phyloP scores from a whole-genome alignment of 1,139 yeast genomes.

The Saccharomyces pastorianus region DNA sequence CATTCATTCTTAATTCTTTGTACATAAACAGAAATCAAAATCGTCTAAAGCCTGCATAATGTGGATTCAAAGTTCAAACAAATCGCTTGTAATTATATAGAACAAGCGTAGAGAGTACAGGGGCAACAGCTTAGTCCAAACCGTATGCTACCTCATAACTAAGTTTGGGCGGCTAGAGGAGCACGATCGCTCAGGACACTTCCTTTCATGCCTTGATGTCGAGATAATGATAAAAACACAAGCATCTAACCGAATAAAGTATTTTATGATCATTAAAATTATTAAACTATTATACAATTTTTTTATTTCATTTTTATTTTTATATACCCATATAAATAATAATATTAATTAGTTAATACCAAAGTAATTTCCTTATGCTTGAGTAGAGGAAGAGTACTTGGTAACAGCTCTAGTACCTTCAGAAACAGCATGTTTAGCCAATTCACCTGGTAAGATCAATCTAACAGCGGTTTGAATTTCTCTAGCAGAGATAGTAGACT shows the following conservation, averaged over 20 bases:
- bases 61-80: too few species aligned
- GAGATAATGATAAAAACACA: not conserved
- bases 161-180: too few species aligned
- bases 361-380: constrained; percentile 17
- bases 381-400: constrained; percentile 82
- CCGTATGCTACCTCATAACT: too few species aligned
- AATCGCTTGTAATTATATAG: too few species aligned
- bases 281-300: constrained; percentile 2
- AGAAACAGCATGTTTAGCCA: constrained; percentile 98
- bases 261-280: not conserved
- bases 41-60: too few species aligned
- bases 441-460: constrained; percentile 98
- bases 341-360: not conserved
- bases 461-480: constrained; percentile 99
- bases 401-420: constrained; percentile 99
- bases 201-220: not conserved
- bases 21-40: too few species aligned
- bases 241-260: not conserved
- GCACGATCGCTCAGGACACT: too few species aligned
- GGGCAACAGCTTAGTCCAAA: too few species aligned
- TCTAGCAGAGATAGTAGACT: constrained; percentile 97
- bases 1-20: too few species aligned
- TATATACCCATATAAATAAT: constrained; percentile 8
- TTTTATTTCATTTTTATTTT: constrained; percentile 5
- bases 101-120: too few species aligned